Conservation (phyloP, 2,329 filamentous ascomycete genomes). For the Fusarium coffeatum region DNA sequence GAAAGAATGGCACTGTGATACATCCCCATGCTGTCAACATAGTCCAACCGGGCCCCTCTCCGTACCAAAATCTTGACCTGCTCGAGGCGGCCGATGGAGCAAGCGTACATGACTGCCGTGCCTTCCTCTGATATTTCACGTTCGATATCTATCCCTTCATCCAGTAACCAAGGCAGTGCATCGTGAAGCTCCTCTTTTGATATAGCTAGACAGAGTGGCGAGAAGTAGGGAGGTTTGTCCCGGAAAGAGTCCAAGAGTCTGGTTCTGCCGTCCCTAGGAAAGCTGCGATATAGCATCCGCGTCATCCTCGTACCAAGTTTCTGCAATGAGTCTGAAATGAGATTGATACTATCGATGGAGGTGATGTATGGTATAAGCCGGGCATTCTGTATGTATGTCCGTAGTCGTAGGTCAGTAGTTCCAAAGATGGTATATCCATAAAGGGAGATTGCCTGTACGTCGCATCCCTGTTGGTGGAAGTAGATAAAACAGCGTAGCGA, state of each 20-base stretch:
- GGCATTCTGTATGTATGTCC: neutral
- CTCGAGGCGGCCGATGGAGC: neutral
- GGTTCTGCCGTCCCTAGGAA: neutral
- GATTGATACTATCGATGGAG: no score
- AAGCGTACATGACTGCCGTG: neutral
- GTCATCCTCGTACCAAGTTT: neutral
- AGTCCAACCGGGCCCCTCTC: neutral
- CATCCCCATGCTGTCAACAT: rapidly evolving
- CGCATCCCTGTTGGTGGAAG: neutral
- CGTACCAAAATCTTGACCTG: neutral
- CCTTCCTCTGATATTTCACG: neutral
- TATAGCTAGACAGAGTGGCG: neutral
- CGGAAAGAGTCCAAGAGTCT: neutral
- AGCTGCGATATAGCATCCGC: neutral
- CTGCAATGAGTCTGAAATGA: no score
- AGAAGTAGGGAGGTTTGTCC: neutral
- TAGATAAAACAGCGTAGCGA: neutral
- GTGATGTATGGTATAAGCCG: neutral
- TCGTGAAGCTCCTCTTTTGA: neutral
- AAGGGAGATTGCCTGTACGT: neutral
- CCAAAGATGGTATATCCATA: neutral
- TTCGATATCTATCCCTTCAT: neutral
- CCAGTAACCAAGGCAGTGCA: neutral
- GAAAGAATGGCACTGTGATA: neutral
- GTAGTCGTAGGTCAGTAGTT: neutral